Evolutionary conservation across 139 green algal genomes (phyloP), one percentile per base, ranked within the genome.

Genomic region (Astrephomene gubernaculifera): DNA sequence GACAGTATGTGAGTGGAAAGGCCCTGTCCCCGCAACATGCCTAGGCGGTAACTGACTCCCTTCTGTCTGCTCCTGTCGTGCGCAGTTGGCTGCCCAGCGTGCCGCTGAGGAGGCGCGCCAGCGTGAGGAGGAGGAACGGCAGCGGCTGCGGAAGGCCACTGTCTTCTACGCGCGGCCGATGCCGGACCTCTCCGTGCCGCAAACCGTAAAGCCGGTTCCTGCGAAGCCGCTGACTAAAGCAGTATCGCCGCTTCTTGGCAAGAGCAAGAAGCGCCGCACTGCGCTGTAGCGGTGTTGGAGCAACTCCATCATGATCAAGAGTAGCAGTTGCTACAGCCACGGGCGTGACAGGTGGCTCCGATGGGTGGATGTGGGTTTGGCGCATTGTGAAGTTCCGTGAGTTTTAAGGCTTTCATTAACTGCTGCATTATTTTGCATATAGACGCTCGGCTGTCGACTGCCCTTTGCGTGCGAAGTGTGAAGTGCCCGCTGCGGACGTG

Each of bases 241-340:
- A 19, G 73, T 87, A n/a, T 91, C 89, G n/a, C 89, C 89, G 43
- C 82, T 82, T 19, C 63, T 88, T 1, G 83, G 81, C 60, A 41
- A 43, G 0, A 39, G 5, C 45, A 81, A 68, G 49, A 17, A 22
- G 8, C 44, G 31, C n/a, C n/a, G n/a, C n/a, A n/a, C n/a, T n/a
- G n/a, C n/a, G n/a, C n/a, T n/a, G n/a, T n/a, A n/a, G n/a, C n/a
- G n/a, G n/a, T n/a, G n/a, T n/a, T n/a, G n/a, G n/a, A n/a, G n/a
- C n/a, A n/a, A n/a, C n/a, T n/a, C n/a, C n/a, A n/a, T n/a, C n/a
- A n/a, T n/a, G n/a, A n/a, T n/a, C n/a, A n/a, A n/a, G n/a, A n/a
- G n/a, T n/a, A n/a, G n/a, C n/a, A n/a, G n/a, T n/a, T n/a, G n/a
- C n/a, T n/a, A n/a, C n/a, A n/a, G n/a, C n/a, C n/a, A n/a, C n/a